These are phyloP conservation scores for Tetratostichococcus sp. DNA, from an alignment of 139 green algal genomes.

Conservation along the genomic window DNA sequence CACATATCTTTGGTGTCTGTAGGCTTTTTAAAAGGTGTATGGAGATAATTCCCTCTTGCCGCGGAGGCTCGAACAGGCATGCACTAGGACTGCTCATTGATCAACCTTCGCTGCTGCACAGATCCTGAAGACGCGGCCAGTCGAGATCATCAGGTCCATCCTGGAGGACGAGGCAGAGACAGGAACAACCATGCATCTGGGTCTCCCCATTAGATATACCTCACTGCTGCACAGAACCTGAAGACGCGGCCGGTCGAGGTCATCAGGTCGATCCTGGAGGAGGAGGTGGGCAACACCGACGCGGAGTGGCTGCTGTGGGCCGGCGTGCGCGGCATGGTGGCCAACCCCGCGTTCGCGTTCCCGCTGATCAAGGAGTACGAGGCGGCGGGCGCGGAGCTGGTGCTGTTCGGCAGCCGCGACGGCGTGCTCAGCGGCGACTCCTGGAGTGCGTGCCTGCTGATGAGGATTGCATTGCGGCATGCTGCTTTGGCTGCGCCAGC, in stretches of 20 bases:
- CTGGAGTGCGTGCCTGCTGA: not conserved
- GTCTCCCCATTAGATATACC: no score
- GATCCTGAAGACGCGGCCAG: not conserved
- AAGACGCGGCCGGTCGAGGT: not conserved
- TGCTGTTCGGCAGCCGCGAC: slow-evolving; percentile 15
- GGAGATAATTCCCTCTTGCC: no score
- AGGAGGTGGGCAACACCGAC: not conserved
- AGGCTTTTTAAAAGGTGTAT: no score
- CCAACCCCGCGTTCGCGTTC: slow-evolving; percentile 10
- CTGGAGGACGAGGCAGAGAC: not conserved
- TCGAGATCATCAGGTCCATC: not conserved
- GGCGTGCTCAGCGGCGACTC: slow-evolving; percentile 9
- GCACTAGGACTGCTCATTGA: no score
- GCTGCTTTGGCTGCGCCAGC: no score
- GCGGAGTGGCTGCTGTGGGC: slow-evolving; percentile 26
- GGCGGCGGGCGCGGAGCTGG: slow-evolving; percentile 9
- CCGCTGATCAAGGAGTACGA: slow-evolving; percentile 12
- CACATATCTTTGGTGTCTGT: no score
- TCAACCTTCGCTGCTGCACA: no score
- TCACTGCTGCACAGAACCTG: not conserved
- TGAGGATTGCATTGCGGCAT: no score
- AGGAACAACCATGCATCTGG: no score
- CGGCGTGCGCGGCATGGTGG: slow-evolving; percentile 13
- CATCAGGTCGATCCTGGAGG: not conserved
- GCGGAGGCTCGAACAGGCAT: no score